phyloP scores from a whole-genome alignment of 306 rosid genomes.

The Hippophae gyantsensis region DNA sequence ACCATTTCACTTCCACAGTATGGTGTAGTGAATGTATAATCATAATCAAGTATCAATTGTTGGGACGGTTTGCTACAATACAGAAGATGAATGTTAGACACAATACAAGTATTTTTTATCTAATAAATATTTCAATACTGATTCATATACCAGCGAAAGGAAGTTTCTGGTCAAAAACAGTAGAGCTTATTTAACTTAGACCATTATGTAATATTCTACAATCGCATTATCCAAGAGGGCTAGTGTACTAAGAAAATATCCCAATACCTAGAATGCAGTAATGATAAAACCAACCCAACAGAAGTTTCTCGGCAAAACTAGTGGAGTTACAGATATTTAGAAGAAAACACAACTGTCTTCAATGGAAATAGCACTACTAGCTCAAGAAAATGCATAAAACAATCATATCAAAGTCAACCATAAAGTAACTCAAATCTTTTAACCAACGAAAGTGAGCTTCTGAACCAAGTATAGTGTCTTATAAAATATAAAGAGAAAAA shows the following conservation, averaged over 20 bases:
- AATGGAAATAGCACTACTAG: no score
- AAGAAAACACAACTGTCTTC: no score
- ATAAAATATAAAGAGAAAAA: no score
- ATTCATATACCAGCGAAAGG: not conserved
- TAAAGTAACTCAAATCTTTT: no score
- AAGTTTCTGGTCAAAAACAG: no score
- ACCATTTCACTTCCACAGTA: conserved; percentile 69
- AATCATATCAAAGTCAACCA: no score
- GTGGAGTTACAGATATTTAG: not conserved
- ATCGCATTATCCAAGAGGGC: not conserved
- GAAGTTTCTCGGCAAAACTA: not conserved
- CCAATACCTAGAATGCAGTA: not conserved
- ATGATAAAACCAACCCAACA: not conserved
- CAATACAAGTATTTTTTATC: conserved; percentile 3
- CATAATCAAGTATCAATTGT: conserved; percentile 84
- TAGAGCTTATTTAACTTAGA: not conserved
- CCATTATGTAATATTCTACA: not conserved
- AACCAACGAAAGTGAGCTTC: not conserved
- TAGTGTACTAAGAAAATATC: not conserved
- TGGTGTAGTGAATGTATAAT: conserved; percentile 91
- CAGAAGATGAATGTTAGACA: conserved; percentile 25
- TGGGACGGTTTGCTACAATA: conserved; percentile 80
- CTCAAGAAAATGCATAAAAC: no score
- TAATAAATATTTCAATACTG: conserved; percentile 3
- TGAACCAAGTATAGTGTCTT: not conserved